Base-by-base conservation (phyloP, 2,329 filamentous ascomycete genomes). In the Curvularia hawaiiensis region DNA sequence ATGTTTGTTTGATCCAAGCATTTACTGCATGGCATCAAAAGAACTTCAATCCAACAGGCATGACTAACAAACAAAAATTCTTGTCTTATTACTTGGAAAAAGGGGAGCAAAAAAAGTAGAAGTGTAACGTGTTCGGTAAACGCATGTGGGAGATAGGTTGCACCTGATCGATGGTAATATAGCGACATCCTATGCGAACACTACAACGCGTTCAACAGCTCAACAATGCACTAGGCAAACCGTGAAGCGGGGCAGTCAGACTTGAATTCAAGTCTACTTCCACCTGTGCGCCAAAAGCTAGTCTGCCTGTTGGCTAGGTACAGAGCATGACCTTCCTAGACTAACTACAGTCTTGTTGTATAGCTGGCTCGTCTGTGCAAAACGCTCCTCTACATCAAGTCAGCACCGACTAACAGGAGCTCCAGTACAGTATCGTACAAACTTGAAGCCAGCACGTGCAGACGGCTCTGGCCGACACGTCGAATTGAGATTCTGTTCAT, bases 51-150 rank as follows among this genome's bases (percentile, higher is more conserved):
- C n/a, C 12, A 35, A 35, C 14, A 16, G 1, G 33, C 2, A n/a
- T 16, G 14, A 8, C 16, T 38, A 12, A 16, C 6, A 38, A 16
- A 18, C n/a, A 12, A 7, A 9, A 9, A 9, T 38, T 38, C 16
- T 5, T 61, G 84, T 84, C 38, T 81, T 84, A 20, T 85, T 92
- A 11, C 78, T 84, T 59, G 88, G 86, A 24, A 91, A 91, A 89
- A 69, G 92, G 90, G 90, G 89, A 89, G 69, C 77, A 78, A 31
- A 79, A 84, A 39, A 79, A 79, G 61, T 83, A 90, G 69, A 92
- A 92, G 78, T 69, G 69, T 4, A 81, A 84, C 64, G 72, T 92
- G 56, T 56, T 67, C 3, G 52, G 65, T 40, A 51, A 56, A 52
- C 60, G 53, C 55, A 58, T 69, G 52, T 44, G 45, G 41, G 61